phyloP scores from a whole-genome alignment of 2,329 filamentous ascomycete genomes.

The Scedosporium minutisporum region DNA sequence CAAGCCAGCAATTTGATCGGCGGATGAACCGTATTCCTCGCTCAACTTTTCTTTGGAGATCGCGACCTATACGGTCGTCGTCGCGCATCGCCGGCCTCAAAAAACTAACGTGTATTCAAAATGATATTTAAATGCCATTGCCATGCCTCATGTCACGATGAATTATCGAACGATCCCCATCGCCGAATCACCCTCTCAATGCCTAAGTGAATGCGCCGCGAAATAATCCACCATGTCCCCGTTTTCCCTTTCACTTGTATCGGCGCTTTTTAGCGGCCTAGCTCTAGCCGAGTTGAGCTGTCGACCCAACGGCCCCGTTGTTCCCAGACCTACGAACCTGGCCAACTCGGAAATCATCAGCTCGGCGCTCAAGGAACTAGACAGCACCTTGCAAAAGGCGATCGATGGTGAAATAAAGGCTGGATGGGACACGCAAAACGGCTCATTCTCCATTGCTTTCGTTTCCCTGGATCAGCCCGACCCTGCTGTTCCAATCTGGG shows the following conservation, averaged over 20 bases:
- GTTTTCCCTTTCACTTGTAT: not conserved
- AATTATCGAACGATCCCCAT: not conserved
- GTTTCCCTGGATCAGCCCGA: slow-evolving; percentile 20
- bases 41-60: not conserved
- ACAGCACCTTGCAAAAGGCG: slow-evolving; percentile 18
- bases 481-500: slow-evolving; percentile 23
- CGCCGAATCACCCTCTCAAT: not conserved
- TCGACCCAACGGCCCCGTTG: slow-evolving; percentile 13
- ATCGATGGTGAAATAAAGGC: slow-evolving; percentile 20
- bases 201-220: not conserved
- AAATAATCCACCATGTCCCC: not conserved
- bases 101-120: not conserved
- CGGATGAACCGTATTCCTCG: not conserved
- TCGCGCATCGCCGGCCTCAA: not conserved
- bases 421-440: slow-evolving; percentile 24
- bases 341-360: slow-evolving; percentile 17
- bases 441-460: slow-evolving; percentile 28
- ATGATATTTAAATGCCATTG: not conserved
- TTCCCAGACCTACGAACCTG: slow-evolving; percentile 21
- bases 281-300: slow-evolving; percentile 9
- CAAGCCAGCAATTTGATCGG: not conserved
- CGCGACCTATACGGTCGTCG: not conserved
- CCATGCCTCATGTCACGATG: not conserved
- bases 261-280: not conserved
- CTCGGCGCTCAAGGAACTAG: slow-evolving; percentile 19